phyloP scores from a whole-genome alignment of 495 filamentous ascomycete species.

The Copromyces sp. region DNA sequence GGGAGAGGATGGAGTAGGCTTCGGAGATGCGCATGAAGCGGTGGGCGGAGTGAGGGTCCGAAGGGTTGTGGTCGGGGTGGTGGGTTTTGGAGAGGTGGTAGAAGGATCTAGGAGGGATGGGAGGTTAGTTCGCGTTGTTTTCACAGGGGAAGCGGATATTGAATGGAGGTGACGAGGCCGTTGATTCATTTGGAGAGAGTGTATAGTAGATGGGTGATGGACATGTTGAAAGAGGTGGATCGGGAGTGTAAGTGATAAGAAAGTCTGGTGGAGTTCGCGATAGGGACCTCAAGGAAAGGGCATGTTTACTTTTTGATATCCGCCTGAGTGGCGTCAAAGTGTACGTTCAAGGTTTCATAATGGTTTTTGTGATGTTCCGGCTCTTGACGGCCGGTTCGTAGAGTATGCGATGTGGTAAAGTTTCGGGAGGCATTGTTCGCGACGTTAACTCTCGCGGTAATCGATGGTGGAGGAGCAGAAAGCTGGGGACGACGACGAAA shows the following conservation, averaged over 20 bases:
- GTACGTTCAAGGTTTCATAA: constrained; percentile 76
- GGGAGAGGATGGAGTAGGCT: constrained; percentile 72
- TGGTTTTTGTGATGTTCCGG: constrained; percentile 38
- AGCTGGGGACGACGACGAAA: not conserved
- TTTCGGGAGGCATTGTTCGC: not conserved
- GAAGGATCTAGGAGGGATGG: constrained; percentile 54
- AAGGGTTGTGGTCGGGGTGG: constrained; percentile 86
- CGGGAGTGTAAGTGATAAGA: not conserved
- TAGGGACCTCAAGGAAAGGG: not conserved
- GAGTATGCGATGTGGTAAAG: not conserved
- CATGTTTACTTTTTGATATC: constrained; percentile 76
- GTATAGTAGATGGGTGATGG: not conserved
- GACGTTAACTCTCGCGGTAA: not conserved
- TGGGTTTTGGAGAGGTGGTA: constrained; percentile 83
- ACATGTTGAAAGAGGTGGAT: not conserved
- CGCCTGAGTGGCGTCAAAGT: constrained; percentile 50
- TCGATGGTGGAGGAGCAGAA: not conserved
- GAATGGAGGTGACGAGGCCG: no score
- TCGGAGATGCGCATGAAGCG: constrained; percentile 81
- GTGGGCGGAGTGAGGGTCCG: constrained; percentile 57
- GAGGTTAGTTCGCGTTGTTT: not conserved
- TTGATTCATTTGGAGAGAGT: no score
- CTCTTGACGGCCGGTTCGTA: not conserved
- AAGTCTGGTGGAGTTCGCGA: not conserved
- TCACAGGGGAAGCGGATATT: no score